phyloP scores from a whole-genome alignment of 129 eudicot genomes.

The Artemisia annua region DNA sequence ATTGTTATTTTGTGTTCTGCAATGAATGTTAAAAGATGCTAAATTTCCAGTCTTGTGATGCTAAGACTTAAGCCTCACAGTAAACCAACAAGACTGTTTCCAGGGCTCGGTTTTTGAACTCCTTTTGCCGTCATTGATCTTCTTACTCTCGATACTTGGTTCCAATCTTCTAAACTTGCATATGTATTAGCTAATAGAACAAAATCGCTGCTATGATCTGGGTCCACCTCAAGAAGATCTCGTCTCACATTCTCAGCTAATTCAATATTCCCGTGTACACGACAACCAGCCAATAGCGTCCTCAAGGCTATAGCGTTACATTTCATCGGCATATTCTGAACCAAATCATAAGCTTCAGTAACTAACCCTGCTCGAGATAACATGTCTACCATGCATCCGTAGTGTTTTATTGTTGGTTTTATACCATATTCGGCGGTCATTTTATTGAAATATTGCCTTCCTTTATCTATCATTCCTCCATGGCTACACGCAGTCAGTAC shows the following conservation, averaged over 20 bases:
- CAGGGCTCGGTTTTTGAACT: slow-evolving; percentile 48
- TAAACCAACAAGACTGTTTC: slow-evolving; percentile 42
- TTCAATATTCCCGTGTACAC: slow-evolving; percentile 38
- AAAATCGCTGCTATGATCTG: slow-evolving; percentile 53
- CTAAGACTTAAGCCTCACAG: background rate
- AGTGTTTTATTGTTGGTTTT: slow-evolving; percentile 46
- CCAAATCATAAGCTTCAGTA: slow-evolving; percentile 43
- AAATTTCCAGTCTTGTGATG: no score
- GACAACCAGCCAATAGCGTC: slow-evolving; percentile 52
- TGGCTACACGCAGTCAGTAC: slow-evolving; percentile 57
- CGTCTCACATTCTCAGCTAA: slow-evolving; percentile 46
- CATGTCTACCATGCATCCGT: slow-evolving; percentile 60
- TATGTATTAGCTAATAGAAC: slow-evolving; percentile 53
- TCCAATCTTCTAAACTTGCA: slow-evolving; percentile 56
- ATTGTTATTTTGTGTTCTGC: no score
- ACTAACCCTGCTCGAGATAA: slow-evolving; percentile 52
- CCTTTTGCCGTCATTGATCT: slow-evolving; percentile 34
- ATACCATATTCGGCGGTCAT: slow-evolving; percentile 35
- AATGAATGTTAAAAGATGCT: no score
- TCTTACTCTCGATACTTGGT: slow-evolving; percentile 39
- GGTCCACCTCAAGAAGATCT: slow-evolving; percentile 48
- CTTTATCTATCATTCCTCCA: slow-evolving; percentile 57
- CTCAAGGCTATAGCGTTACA: slow-evolving; percentile 54
- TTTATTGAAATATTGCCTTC: slow-evolving; percentile 34
- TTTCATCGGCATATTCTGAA: slow-evolving; percentile 45